phyloP scores from a whole-genome alignment of 2,329 filamentous ascomycete species.

The Trichoderma pleuroti region DNA sequence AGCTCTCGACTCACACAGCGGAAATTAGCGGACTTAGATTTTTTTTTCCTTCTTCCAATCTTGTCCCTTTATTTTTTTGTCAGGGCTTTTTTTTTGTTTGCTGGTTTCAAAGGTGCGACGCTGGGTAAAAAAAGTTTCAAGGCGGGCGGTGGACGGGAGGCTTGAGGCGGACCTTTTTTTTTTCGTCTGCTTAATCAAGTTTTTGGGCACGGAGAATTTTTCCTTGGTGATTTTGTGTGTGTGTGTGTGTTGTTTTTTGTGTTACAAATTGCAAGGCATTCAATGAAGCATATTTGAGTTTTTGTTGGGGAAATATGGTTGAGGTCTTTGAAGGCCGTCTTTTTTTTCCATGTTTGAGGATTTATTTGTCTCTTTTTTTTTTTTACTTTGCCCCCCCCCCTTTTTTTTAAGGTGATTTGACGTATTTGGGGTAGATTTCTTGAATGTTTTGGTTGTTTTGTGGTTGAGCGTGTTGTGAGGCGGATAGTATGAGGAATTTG shows the following conservation, averaged over 20 bases:
- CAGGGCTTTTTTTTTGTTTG: neutral
- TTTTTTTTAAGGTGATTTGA: neutral
- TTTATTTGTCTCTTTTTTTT: neutral
- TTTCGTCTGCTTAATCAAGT: neutral
- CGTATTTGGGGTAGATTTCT: neutral
- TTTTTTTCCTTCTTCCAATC: neutral
- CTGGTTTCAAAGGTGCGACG: neutral
- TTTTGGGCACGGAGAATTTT: neutral
- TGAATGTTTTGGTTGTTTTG: neutral
- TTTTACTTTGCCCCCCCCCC: neutral
- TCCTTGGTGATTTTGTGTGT: neutral
- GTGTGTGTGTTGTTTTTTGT: neutral
- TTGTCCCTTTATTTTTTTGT: neutral
- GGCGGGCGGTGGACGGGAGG: neutral
- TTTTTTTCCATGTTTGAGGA: neutral
- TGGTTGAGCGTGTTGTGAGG: neutral
- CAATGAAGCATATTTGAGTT: neutral
- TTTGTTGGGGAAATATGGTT: neutral
- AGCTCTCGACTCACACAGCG: neutral
- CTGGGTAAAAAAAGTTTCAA: neutral
- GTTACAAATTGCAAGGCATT: conserved; percentile 9
- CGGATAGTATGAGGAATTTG: neutral
- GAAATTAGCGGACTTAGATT: conserved; percentile 9
- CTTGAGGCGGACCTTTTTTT: neutral
- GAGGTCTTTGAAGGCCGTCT: neutral